These are phyloP conservation scores for Microthlaspi erraticum DNA, from an alignment of 345 rosid species.

Conservation along the genomic window DNA sequence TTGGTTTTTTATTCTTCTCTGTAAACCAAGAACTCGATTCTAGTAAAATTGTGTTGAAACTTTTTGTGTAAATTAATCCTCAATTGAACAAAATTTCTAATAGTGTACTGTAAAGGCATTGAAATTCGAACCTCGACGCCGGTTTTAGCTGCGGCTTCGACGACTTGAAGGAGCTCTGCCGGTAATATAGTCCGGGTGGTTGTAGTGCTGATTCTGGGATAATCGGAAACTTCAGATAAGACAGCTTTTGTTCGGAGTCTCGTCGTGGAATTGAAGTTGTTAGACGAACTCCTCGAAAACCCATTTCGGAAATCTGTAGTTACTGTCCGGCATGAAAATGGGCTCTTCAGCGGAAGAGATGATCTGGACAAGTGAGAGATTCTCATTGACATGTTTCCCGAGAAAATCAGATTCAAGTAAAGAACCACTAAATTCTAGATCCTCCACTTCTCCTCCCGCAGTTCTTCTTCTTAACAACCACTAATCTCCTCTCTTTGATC, in stretches of 20 bases:
- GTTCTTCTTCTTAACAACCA: too few relatives aligned
- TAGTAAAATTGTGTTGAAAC: too few relatives aligned
- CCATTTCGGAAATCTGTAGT: conserved; percentile 35
- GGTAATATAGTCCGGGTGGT: conserved; percentile 72
- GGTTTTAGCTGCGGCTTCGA: conserved; percentile 81
- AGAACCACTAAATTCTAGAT: too few relatives aligned
- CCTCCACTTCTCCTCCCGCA: too few relatives aligned
- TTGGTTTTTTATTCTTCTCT: not conserved
- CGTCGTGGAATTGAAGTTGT: conserved; percentile 18
- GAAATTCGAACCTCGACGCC: conserved; percentile 73
- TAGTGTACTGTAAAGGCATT: too few relatives aligned
- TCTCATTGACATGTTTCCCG: conserved; percentile 51
- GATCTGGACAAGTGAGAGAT: conserved; percentile 50
- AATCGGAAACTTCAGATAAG: conserved; percentile 52
- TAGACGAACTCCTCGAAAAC: conserved; percentile 34
- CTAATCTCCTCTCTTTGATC: too few relatives aligned
- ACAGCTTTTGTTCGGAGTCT: conserved; percentile 50
- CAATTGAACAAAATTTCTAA: not conserved
- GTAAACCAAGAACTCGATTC: conserved; percentile 5
- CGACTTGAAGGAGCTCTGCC: conserved; percentile 70
- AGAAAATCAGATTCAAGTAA: conserved; percentile 55
- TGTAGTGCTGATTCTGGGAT: conserved; percentile 64
- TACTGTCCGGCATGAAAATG: conserved; percentile 33
- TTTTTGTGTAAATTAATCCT: not conserved
- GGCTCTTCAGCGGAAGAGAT: conserved; percentile 31